Evolutionary conservation across 441 rosid species (phyloP).

Genomic region (Aquilaria agallochum): DNA sequence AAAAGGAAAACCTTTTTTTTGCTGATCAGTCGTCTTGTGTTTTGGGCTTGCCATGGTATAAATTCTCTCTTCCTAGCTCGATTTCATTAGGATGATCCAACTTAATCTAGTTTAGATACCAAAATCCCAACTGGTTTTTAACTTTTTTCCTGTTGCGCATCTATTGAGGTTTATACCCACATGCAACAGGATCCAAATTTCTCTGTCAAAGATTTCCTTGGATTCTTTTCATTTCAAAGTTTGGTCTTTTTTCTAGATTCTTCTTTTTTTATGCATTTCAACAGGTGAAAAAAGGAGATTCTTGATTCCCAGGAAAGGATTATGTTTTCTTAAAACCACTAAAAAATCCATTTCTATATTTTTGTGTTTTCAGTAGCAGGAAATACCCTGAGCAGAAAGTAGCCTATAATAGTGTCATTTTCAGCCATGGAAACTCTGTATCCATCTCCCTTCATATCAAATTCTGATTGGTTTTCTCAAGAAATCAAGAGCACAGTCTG

Average conservation of each 20-base stretch:
- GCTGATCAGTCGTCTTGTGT: slow-evolving; percentile 1
- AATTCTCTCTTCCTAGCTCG: slow-evolving; percentile 4
- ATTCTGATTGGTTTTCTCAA: slow-evolving; percentile 27
- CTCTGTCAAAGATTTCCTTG: slow-evolving; percentile 30
- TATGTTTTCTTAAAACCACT: slow-evolving; percentile 17
- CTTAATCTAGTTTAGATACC: not conserved
- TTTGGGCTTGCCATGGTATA: slow-evolving; percentile 3
- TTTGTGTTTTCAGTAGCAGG: too few relatives aligned
- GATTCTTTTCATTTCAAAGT: slow-evolving; percentile 26
- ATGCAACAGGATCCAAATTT: slow-evolving; percentile 7
- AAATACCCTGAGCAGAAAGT: too few relatives aligned
- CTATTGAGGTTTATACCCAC: too few relatives aligned
- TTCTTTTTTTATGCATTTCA: slow-evolving; percentile 25
- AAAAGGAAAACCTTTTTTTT: not conserved
- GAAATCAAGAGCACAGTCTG: slow-evolving; percentile 32
- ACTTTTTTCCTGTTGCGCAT: slow-evolving; percentile 4
- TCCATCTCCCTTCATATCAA: slow-evolving; percentile 33
- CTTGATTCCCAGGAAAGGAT: slow-evolving; percentile 22
- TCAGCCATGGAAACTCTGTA: slow-evolving; percentile 60
- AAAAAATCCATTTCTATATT: not conserved
- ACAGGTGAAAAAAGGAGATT: slow-evolving; percentile 11
- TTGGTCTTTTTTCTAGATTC: slow-evolving; percentile 31
- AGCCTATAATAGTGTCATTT: too few relatives aligned
- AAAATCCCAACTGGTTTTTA: slow-evolving; percentile 20
- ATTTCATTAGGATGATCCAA: not conserved